These are phyloP conservation scores for Antarctomyces pellizariae DNA, from an alignment of 495 filamentous ascomycete genomes.

Conservation along the genomic window DNA sequence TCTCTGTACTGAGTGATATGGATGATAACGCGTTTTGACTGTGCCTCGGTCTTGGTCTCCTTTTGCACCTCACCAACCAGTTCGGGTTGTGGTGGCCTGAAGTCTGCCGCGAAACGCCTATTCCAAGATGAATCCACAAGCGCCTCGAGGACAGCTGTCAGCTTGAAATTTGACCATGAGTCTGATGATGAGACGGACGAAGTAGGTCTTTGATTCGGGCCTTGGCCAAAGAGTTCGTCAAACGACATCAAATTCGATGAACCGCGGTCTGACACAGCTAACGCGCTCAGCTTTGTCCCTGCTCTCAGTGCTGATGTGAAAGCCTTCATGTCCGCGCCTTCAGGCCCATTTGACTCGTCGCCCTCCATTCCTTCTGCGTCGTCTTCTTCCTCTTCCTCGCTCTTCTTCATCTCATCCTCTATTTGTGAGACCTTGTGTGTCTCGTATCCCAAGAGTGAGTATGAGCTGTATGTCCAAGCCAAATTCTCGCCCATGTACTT, in stretches of 20 bases:
- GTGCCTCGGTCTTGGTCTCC: slow-evolving; percentile 7
- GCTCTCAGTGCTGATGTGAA: too few species aligned
- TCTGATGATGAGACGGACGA: slow-evolving; percentile 1
- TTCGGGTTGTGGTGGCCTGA: neutral
- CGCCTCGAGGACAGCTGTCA: slow-evolving; percentile 12
- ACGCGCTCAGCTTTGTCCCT: too few species aligned
- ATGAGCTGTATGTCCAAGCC: slow-evolving; percentile 17
- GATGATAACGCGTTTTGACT: too few species aligned
- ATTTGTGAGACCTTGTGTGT: slow-evolving; percentile 7
- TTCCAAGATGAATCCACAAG: slow-evolving; percentile 8
- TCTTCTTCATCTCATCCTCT: slow-evolving; percentile 10
- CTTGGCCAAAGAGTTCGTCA: too few species aligned
- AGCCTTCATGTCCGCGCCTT: too few species aligned
- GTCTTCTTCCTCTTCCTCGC: slow-evolving; percentile 20
- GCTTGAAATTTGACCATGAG: slow-evolving; percentile 16
- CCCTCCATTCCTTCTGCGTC: slow-evolving; percentile 9
- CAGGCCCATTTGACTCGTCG: slow-evolving; percentile 1
- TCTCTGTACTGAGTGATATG: slow-evolving; percentile 65
- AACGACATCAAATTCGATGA: too few species aligned
- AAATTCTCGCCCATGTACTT: slow-evolving; percentile 43
- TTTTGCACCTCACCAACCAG: slow-evolving; percentile 6
- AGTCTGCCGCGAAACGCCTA: too few species aligned
- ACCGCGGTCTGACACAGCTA: too few species aligned
- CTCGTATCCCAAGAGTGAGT: slow-evolving; percentile 43
- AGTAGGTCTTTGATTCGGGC: neutral